Evolutionary conservation across 1,284 basidiomycete genomes (phyloP).

Genomic region (Marasmius oreades): DNA sequence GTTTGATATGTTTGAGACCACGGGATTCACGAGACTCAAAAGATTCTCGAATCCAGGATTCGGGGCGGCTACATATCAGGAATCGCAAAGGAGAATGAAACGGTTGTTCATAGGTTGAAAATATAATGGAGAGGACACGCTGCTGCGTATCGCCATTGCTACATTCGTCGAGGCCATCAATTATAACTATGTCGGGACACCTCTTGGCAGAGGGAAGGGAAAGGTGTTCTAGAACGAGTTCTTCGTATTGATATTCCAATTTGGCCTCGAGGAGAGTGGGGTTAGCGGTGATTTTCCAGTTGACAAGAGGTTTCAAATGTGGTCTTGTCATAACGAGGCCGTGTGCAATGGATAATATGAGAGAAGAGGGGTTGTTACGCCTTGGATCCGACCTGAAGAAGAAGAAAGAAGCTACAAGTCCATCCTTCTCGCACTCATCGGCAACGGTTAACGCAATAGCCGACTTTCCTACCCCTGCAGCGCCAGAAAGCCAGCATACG

Average conservation of each 20-base stretch:
- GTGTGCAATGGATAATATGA: slow-evolving; percentile 3
- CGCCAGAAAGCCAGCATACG: slow-evolving; percentile 17
- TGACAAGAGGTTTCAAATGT: neutral
- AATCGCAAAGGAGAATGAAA: slow-evolving; percentile 19
- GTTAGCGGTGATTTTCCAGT: neutral
- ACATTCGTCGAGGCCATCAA: slow-evolving; percentile 10
- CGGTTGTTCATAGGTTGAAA: neutral
- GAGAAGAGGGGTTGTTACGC: neutral
- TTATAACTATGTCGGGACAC: neutral
- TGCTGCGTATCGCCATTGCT: neutral
- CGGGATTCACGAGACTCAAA: neutral
- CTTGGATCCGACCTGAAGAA: slow-evolving; percentile 14
- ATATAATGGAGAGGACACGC: neutral
- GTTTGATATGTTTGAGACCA: neutral
- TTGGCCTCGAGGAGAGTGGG: neutral
- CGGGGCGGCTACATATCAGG: slow-evolving; percentile 23
- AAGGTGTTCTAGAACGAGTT: neutral
- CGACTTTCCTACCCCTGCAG: slow-evolving; percentile 18
- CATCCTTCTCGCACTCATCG: slow-evolving; percentile 1
- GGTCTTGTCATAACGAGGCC: neutral
- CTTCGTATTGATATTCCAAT: slow-evolving; percentile 3
- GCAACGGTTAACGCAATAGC: slow-evolving; percentile 18
- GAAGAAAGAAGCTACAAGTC: slow-evolving; percentile 14
- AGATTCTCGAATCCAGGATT: slow-evolving; percentile 22
- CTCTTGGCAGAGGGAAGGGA: neutral